Conservation (phyloP, 2,329 filamentous ascomycete species). For the Coniosporium tulheliwenetii region DNA sequence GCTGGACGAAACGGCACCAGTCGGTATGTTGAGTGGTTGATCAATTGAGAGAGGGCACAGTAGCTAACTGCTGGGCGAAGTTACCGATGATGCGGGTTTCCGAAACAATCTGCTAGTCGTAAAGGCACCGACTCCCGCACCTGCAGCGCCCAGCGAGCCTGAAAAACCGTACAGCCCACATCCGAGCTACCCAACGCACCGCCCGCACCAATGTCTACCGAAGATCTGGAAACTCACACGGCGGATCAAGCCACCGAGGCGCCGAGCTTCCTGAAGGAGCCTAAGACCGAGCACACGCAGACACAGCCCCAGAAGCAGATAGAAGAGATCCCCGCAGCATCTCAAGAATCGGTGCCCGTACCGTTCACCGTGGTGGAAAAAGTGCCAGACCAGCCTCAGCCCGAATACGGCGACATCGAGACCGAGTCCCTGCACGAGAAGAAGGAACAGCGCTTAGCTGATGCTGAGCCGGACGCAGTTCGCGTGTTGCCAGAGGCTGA, state of each 20-base stretch:
- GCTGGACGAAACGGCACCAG: conserved; percentile 48
- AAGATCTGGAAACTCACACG: background rate
- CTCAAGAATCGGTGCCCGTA: conserved; percentile 3
- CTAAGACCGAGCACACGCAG: too few relatives aligned
- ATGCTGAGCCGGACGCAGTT: conserved; percentile 9
- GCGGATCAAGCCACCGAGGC: background rate
- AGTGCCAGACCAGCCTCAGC: conserved; percentile 8
- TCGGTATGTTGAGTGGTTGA: conserved; percentile 18
- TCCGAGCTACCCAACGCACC: background rate
- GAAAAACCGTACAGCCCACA: background rate
- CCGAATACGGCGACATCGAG: conserved; percentile 8
- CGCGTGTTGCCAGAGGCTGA: too few relatives aligned
- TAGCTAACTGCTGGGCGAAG: conserved; percentile 13
- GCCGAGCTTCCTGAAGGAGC: too few relatives aligned
- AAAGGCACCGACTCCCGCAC: background rate
- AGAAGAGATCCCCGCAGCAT: too few relatives aligned
- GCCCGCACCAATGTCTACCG: background rate
- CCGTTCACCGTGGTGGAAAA: conserved; percentile 12
- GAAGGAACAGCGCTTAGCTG: conserved; percentile 9
- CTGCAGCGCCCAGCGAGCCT: background rate
- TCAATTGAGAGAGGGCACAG: conserved; percentile 1
- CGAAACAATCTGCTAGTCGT: conserved; percentile 35
- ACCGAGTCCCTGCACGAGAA: conserved; percentile 6
- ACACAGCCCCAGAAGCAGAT: too few relatives aligned
- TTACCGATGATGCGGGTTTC: conserved; percentile 35